Evolutionary conservation across 2,329 filamentous ascomycete species (phyloP).

Genomic region (Teratosphaeria nubilosa): DNA sequence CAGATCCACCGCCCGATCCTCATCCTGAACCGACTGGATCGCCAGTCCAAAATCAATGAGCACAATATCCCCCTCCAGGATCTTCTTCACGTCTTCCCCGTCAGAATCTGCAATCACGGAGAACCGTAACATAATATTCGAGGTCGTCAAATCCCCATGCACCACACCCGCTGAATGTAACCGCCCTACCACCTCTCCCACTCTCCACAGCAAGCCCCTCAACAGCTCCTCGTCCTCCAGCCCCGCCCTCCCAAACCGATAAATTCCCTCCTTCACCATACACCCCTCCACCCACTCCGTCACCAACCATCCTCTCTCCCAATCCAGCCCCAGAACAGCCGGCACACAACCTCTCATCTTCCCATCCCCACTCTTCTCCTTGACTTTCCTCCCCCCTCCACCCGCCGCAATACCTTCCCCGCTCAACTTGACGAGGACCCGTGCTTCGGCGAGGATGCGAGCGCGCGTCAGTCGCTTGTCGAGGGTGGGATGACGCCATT

Average conservation of each 20-base stretch:
- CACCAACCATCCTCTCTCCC: slow-evolving; percentile 59
- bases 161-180: slow-evolving; percentile 80
- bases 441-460: slow-evolving; percentile 78
- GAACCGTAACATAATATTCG: slow-evolving; percentile 75
- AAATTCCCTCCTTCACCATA: slow-evolving; percentile 54
- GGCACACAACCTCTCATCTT: slow-evolving; percentile 48
- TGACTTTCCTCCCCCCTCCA: slow-evolving; percentile 3
- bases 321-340: slow-evolving; percentile 60
- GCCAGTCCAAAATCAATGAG: slow-evolving; percentile 93
- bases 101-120: background rate
- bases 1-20: slow-evolving; percentile 89
- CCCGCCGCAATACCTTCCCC: slow-evolving; percentile 55
- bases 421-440: slow-evolving; percentile 69
- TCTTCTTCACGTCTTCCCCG: background rate
- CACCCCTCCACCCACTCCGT: slow-evolving; percentile 75
- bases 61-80: slow-evolving; percentile 62
- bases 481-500: slow-evolving; percentile 82
- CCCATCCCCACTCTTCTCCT: slow-evolving; percentile 1
- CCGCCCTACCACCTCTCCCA: slow-evolving; percentile 24
- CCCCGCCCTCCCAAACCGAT: slow-evolving; percentile 31
- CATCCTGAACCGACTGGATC: slow-evolving; percentile 68
- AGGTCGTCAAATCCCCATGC: slow-evolving; percentile 93
- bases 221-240: slow-evolving; percentile 20
- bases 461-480: slow-evolving; percentile 79
- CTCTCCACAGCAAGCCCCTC: slow-evolving; percentile 23